phyloP scores from a whole-genome alignment of 176 grass and related monocot genomes.

The Carex parvula region DNA sequence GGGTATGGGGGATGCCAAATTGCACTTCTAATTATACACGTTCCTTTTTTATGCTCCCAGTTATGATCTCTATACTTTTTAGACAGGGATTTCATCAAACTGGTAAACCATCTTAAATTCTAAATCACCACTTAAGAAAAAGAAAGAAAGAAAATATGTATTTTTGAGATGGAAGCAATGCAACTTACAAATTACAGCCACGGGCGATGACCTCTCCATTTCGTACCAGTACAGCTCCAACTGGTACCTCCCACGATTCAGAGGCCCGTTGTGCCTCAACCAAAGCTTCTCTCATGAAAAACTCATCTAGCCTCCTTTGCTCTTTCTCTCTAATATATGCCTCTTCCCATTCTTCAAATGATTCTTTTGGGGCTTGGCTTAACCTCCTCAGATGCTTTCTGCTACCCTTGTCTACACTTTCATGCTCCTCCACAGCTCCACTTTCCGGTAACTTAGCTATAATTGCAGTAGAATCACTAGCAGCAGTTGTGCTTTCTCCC shows the following conservation, averaged over 20 bases:
- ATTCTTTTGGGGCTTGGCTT: constrained; percentile 63
- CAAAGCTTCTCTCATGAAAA: constrained; percentile 97
- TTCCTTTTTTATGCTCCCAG: neutral
- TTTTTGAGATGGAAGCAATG: neutral
- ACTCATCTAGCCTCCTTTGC: constrained; percentile 69
- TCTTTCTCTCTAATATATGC: constrained; percentile 62
- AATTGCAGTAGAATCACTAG: constrained; percentile 8
- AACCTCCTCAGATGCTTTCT: constrained; percentile 26
- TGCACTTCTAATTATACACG: neutral
- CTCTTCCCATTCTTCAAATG: constrained; percentile 93
- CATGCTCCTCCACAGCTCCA: constrained; percentile 13
- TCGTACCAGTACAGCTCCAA: constrained; percentile 87
- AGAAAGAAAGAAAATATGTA: neutral
- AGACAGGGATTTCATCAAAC: neutral
- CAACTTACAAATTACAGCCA: constrained; percentile 87
- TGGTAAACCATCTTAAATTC: neutral
- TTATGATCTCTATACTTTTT: neutral
- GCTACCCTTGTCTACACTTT: neutral
- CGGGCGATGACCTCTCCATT: constrained; percentile 93
- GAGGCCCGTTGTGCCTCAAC: constrained; percentile 84
- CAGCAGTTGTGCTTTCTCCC: neutral
- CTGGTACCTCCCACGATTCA: constrained; percentile 94
- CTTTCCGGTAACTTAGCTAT: neutral
- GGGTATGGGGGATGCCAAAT: neutral
- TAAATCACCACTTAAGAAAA: neutral